Evolutionary conservation across 2,329 filamentous ascomycete species (phyloP).

Genomic region (Penicillium sp.): DNA sequence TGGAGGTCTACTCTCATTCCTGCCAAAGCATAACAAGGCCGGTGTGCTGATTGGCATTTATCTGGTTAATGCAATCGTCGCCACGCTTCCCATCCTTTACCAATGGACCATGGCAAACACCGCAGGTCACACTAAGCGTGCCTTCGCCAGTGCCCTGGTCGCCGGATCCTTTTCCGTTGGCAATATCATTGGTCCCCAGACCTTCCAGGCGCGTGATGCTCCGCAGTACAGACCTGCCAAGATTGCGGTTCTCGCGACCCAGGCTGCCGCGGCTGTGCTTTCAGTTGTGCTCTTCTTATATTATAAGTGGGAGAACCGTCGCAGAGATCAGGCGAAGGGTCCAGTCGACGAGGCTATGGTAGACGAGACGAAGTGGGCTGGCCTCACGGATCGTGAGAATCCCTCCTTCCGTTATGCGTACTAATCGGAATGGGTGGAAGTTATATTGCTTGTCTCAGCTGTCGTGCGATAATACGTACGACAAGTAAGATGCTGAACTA

Average conservation of each 20-base stretch:
- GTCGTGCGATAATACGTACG: neutral
- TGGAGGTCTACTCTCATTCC: constrained; percentile 44
- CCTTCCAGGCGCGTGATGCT: constrained; percentile 49
- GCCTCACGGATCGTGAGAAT: constrained; percentile 42
- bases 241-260: constrained; percentile 46
- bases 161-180: constrained; percentile 50
- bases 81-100: constrained; percentile 50
- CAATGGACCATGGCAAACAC: constrained; percentile 54
- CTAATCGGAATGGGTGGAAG: constrained; percentile 15
- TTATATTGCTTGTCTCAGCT: neutral
- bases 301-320: constrained; percentile 39
- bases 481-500: neutral
- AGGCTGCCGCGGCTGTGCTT: constrained; percentile 36
- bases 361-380: constrained; percentile 36
- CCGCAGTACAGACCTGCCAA: constrained; percentile 49
- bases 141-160: constrained; percentile 52
- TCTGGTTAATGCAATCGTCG: constrained; percentile 50
- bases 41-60: constrained; percentile 52
- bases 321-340: constrained; percentile 25
- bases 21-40: constrained; percentile 44
- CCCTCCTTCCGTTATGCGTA: constrained; percentile 42
- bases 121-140: constrained; percentile 56
- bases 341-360: constrained; percentile 21
- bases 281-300: constrained; percentile 35
- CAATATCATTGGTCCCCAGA: constrained; percentile 54